Evolutionary conservation across 2,329 filamentous ascomycete genomes (phyloP), one percentile per base, ranked within the genome.

Genomic region (Aspergillus floridensis): DNA sequence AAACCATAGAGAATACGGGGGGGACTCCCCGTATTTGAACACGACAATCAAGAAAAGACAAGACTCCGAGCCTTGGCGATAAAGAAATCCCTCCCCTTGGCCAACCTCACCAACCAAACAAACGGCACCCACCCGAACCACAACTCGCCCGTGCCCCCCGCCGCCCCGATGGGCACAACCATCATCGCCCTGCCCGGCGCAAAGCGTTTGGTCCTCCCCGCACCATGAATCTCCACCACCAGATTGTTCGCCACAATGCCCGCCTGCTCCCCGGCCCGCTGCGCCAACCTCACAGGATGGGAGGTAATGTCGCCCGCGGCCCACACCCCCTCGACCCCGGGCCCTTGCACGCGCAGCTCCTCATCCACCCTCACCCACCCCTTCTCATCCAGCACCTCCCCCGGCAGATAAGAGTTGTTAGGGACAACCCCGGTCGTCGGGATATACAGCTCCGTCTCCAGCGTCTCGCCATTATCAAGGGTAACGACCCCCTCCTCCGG

Each of bases 391-490:
- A 86, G 75, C 46, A 83, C 77, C 6, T 74, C 66, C 4, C 66
- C 54, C 0, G 84, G 82, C 1, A 87, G 71, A 68, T 80, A 86
- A 8, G 72, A 74, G 21, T 79, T 82, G 70, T 84, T 86, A 0
- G 83, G 83, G 7, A 71, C 66, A 12, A 80, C 80, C 29, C 84
- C 84, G 14, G 77, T 77, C 0, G 81, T 81, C 3, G 80, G 77
- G 57, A 86, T 79, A 66, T 82, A 85, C 24, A 84, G 61, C 64
- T 86, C 84, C 2, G 79, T 76, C 1, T 75, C 74, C 44, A 82
- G 64, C 2, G 70, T 75, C 49, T 78, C 73, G 47, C 83, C 83
- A 59, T 82, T 80, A 60, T 70, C 72, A 19, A 84, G 69, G 3
- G 68, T 66, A 24, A 83, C 65, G 1, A 35, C 14, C 1, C 32